These are phyloP conservation scores for Penicillium sp. DNA, from an alignment of 2,329 filamentous ascomycete genomes.

Conservation along the genomic window DNA sequence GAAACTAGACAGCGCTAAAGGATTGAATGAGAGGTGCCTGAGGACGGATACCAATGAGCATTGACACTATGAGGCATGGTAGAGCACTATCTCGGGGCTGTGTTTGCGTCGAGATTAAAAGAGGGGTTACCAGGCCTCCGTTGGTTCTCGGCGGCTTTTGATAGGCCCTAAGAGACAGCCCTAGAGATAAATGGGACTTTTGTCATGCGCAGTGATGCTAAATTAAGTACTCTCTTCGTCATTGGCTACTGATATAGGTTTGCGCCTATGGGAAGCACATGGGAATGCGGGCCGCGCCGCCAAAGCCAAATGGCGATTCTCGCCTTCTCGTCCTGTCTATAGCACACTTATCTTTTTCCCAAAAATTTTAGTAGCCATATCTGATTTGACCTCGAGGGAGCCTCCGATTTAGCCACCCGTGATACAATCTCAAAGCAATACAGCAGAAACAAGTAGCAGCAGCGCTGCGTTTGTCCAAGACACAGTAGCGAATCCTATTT, in stretches of 20 bases:
- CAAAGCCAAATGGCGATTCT: background rate
- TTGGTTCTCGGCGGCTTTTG: background rate
- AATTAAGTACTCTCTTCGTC: background rate
- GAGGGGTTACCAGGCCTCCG: background rate
- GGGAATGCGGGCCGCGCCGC: background rate
- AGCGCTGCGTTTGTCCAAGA: too few relatives aligned
- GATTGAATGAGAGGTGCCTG: background rate
- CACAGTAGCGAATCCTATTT: too few relatives aligned
- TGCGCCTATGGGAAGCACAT: background rate
- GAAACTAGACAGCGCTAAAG: background rate
- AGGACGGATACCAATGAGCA: background rate
- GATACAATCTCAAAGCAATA: too few relatives aligned
- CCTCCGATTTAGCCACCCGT: too few relatives aligned
- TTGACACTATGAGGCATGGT: background rate
- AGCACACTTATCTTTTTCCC: background rate
- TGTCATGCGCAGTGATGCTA: background rate
- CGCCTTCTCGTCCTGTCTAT: background rate
- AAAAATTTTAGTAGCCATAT: too few relatives aligned
- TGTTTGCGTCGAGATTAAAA: background rate
- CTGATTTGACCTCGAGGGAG: too few relatives aligned
- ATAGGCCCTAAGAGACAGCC: background rate
- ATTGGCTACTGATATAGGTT: background rate
- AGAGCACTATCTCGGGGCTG: background rate
- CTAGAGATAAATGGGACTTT: background rate
- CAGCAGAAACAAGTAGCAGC: too few relatives aligned